Base-by-base conservation (phyloP, 2,329 filamentous ascomycete species). In the Didymella pinodella region DNA sequence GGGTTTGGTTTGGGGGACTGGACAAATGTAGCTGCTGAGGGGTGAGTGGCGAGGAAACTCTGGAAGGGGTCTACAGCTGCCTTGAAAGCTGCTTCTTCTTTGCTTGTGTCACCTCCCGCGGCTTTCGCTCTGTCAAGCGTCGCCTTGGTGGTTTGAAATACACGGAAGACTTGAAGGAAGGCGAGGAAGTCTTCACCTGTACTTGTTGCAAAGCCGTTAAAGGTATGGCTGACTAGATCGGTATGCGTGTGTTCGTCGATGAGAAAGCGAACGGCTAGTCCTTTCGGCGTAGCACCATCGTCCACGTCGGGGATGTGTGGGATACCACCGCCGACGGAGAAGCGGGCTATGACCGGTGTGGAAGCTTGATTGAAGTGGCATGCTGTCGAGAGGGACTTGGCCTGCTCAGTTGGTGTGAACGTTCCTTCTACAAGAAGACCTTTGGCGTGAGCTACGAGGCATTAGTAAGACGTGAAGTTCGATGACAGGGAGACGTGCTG, bases 1-100 rank as follows among this genome's bases (percentile, higher is more conserved):
- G 92, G 96, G 77, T 81, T 98, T 32, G 94, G 94, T 1, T 98
- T 98, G 76, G 94, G 94, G 40, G 94, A 93, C 54, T 87, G 91
- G 16, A 87, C 86, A 52, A 93, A 92, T 1, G 90, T 18, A 93
- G 80, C 0, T 97, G 97, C 75, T 93, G 94, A 11, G 84, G 93
- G 6, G 97, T 98, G 78, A 93, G 91, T 0, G 93, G 92, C 32
- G 88, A 90, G 66, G 93, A 98, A 76, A 93, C 94, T 0, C 80
- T 98, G 16, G 84, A 91, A 36, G 88, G 88, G 1, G 74, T 97
- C 50, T 96, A 91, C 78, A 96, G 97, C 77, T 32, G 47, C 43
- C 20, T 53, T 48, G 38, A 56, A 55, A 5, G 25, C 47, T 28
- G 34, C 52, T 28, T 25, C 20, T n/a, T 60, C 57, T 12, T 53